Conservation (phyloP, 108 stramenopile species). For the Cyclotella distinguenda region DNA sequence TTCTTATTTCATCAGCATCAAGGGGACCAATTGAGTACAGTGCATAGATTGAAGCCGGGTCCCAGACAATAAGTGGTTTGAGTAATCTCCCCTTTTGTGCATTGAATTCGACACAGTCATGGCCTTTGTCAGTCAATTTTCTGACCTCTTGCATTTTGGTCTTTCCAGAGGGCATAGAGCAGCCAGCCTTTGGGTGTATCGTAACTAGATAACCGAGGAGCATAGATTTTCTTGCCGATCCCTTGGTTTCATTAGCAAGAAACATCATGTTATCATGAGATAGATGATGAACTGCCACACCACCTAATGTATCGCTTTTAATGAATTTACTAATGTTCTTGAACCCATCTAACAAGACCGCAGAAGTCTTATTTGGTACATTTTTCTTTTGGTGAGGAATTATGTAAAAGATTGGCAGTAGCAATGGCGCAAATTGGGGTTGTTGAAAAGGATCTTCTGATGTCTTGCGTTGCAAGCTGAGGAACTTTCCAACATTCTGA, state of each 20-base stretch:
- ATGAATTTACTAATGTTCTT: constrained; percentile 1
- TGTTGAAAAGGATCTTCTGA: constrained; percentile 4
- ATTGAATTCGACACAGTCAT: constrained; percentile 19
- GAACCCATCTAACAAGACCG: not conserved
- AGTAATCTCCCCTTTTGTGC: constrained; percentile 13
- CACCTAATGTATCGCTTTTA: constrained; percentile 7
- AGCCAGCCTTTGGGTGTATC: constrained; percentile 9
- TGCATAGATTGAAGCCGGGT: constrained; percentile 13
- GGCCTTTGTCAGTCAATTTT: constrained; percentile 12
- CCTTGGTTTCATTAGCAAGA: constrained; percentile 18
- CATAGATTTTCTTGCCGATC: constrained; percentile 12
- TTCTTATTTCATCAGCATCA: constrained; percentile 23
- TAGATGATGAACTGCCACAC: constrained; percentile 17
- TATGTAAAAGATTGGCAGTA: constrained; percentile 17
- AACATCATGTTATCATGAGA: constrained; percentile 13
- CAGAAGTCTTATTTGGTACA: not conserved
- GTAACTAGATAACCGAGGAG: constrained; percentile 9
- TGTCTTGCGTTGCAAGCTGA: not conserved
- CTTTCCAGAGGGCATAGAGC: constrained; percentile 13
- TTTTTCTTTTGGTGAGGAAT: constrained; percentile 10
- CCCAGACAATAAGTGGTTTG: constrained; percentile 14
- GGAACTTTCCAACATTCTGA: constrained; percentile 4
- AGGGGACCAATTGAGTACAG: constrained; percentile 6
- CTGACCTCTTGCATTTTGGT: constrained; percentile 8
- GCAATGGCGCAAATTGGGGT: constrained; percentile 5